Evolutionary conservation across 768 basidiomycete genomes (phyloP).

Genomic region (Lentinus brumalis): DNA sequence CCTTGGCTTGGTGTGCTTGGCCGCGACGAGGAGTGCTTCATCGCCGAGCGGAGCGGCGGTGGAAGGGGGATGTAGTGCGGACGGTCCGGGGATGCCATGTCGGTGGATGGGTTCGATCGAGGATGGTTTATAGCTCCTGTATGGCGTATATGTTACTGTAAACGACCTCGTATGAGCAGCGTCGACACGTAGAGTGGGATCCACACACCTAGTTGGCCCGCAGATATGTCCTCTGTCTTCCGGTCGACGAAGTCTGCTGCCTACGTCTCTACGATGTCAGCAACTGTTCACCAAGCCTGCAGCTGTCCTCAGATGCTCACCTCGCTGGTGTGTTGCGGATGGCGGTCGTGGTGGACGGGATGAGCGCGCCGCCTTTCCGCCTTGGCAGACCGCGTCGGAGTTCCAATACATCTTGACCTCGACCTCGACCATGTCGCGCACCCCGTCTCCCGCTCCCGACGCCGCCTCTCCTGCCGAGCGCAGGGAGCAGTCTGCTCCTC

Average conservation of each 20-base stretch:
- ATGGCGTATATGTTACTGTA: not conserved
- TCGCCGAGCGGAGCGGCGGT: constrained; percentile 51
- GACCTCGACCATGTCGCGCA: constrained; percentile 21
- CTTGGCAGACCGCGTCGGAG: constrained; percentile 8
- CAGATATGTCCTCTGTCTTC: too few species aligned
- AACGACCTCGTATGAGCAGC: too few species aligned
- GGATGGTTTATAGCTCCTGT: not conserved
- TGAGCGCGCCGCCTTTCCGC: constrained; percentile 2
- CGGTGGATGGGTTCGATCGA: not conserved
- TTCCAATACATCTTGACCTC: constrained; percentile 20
- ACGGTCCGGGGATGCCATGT: constrained; percentile 23
- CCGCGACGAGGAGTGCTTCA: constrained; percentile 46
- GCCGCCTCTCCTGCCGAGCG: constrained; percentile 1
- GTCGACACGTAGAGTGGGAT: too few species aligned
- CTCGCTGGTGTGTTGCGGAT: too few species aligned
- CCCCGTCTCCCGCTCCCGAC: constrained; percentile 15
- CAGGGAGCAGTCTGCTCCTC: constrained; percentile 3
- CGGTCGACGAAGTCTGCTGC: too few species aligned
- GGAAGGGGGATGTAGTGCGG: constrained; percentile 26
- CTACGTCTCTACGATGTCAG: too few species aligned
- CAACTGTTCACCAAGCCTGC: too few species aligned
- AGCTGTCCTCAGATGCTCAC: too few species aligned
- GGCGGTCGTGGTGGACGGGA: not conserved
- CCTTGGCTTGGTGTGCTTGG: constrained; percentile 27
- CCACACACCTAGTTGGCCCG: too few species aligned